A percentile compares a stretch with the other conserved stretches of the same genome.
phyloP scores from a whole-genome alignment of 2,329 filamentous ascomycete species.

The Chaetomium sp. region DNA sequence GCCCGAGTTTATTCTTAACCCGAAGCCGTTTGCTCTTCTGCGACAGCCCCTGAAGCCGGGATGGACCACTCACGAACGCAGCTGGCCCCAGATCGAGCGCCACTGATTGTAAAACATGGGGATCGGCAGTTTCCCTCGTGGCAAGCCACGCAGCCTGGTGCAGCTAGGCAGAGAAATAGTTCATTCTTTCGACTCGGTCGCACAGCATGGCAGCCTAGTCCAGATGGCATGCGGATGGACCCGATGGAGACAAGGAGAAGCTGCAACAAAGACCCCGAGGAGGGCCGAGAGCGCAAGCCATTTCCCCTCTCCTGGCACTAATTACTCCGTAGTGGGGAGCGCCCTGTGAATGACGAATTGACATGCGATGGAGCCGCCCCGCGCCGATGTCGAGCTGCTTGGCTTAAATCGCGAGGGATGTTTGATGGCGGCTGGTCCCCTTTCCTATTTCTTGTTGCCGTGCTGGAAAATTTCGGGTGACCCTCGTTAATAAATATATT shows the following conservation, averaged over 20 bases:
- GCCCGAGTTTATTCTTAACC: conserved; percentile 6
- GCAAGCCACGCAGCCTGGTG: background rate
- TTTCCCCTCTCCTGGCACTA: background rate
- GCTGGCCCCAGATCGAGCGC: conserved; percentile 9
- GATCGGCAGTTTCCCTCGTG: conserved; percentile 10
- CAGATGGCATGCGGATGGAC: background rate
- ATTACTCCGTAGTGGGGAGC: too few relatives aligned
- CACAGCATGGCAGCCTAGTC: background rate
- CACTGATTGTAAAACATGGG: conserved; percentile 9
- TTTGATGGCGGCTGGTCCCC: background rate
- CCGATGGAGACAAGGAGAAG: background rate
- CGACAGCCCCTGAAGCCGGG: conserved; percentile 6
- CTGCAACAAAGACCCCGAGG: background rate
- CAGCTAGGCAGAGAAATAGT: background rate
- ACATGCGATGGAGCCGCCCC: conserved; percentile 19
- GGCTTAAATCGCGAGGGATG: background rate
- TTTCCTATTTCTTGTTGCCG: background rate
- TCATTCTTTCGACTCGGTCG: conserved; percentile 1
- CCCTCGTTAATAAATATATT: background rate
- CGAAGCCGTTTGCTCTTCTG: conserved; percentile 8
- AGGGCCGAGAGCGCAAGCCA: background rate
- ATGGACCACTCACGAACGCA: conserved; percentile 6
- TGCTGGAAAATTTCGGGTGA: background rate
- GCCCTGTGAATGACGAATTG: conserved; percentile 29
- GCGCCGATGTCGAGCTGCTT: conserved; percentile 21